Evolutionary conservation across 106 monocot species (phyloP).

Genomic region (Apostasia ramifera): DNA sequence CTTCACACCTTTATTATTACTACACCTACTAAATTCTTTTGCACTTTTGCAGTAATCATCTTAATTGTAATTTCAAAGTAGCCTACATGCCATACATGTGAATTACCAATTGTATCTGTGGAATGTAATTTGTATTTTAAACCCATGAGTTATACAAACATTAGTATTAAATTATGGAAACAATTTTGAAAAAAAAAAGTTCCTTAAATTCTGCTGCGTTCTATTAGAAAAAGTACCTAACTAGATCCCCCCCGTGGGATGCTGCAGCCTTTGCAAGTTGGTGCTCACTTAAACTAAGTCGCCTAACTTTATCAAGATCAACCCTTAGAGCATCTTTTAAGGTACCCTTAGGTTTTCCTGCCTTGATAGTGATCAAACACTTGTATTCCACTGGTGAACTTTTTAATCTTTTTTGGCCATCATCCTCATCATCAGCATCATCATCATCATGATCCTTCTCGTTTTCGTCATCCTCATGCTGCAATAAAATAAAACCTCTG

Average conservation of each 20-base stretch:
- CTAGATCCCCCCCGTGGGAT: conserved; percentile 24
- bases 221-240: conserved; percentile 23
- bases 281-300: conserved; percentile 73
- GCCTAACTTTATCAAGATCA: conserved; percentile 53
- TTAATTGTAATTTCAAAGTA: too few relatives aligned
- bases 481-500: background rate
- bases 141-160: too few relatives aligned
- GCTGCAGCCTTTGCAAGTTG: conserved; percentile 34
- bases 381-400: conserved; percentile 34
- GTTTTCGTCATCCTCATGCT: conserved; percentile 6
- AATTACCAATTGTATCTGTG: too few relatives aligned
- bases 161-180: too few relatives aligned
- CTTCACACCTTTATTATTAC: too few relatives aligned
- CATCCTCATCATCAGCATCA: conserved; percentile 22
- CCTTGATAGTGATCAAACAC: conserved; percentile 54
- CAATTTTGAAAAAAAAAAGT: too few relatives aligned
- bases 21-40: too few relatives aligned
- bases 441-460: conserved; percentile 19
- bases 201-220: too few relatives aligned
- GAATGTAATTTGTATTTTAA: too few relatives aligned
- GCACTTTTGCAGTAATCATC: too few relatives aligned
- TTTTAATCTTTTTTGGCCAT: conserved; percentile 20
- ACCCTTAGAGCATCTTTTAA: conserved; percentile 31
- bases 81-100: too few relatives aligned
- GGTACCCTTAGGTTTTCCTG: conserved; percentile 51